A percentile compares a stretch with the other conserved stretches of the same genome.
phyloP scores from a whole-genome alignment of 768 basidiomycete genomes.

The Boletus sp. region DNA sequence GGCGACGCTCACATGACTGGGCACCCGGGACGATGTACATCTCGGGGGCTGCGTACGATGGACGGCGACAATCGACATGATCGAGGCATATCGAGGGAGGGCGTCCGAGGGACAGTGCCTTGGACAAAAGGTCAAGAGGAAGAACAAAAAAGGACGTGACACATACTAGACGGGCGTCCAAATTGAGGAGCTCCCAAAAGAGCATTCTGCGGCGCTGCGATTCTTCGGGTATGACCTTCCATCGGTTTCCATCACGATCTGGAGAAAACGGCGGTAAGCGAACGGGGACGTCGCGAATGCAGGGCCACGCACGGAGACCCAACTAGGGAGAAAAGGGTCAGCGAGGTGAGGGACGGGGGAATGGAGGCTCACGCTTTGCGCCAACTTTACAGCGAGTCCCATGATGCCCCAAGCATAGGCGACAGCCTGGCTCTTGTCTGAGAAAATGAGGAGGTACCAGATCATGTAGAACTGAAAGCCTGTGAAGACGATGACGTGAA shows the following conservation, averaged over 20 bases:
- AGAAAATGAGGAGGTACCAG: slow-evolving; percentile 72
- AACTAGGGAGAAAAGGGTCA: slow-evolving; percentile 40
- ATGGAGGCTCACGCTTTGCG: slow-evolving; percentile 56
- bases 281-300: slow-evolving; percentile 3
- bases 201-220: slow-evolving; percentile 64
- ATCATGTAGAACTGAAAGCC: slow-evolving; percentile 62
- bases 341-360: neutral
- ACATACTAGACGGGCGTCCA: slow-evolving; percentile 66
- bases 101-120: slow-evolving; percentile 70
- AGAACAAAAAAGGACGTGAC: slow-evolving; percentile 13
- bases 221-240: slow-evolving; percentile 69
- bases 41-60: slow-evolving; percentile 30
- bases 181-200: slow-evolving; percentile 71
- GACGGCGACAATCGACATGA: slow-evolving; percentile 59
- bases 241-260: slow-evolving; percentile 67
- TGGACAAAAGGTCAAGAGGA: slow-evolving; percentile 5
- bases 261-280: slow-evolving; percentile 26
- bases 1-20: slow-evolving; percentile 27
- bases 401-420: slow-evolving; percentile 75
- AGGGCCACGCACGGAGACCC: slow-evolving; percentile 55
- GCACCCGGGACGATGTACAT: slow-evolving; percentile 29
- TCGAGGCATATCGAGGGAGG: slow-evolving; percentile 64
- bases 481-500: slow-evolving; percentile 30
- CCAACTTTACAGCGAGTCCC: slow-evolving; percentile 70
- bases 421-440: slow-evolving; percentile 67